phyloP scores from a whole-genome alignment of 169 alveolate genomes.

The Toxoplasma gondii region DNA sequence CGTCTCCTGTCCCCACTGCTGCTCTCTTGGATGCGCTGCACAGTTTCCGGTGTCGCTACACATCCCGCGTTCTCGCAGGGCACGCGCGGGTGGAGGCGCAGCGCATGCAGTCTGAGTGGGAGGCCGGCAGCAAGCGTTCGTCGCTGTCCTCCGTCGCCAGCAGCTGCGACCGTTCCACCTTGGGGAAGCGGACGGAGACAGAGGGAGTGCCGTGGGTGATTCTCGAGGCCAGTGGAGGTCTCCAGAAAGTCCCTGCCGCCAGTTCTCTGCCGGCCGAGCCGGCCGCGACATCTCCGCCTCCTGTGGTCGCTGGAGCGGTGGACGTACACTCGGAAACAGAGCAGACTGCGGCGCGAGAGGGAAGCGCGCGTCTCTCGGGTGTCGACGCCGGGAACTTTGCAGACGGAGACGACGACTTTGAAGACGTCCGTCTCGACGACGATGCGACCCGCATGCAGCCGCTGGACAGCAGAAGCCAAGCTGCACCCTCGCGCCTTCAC shows the following conservation, averaged over 20 bases:
- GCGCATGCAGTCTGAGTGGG: neutral
- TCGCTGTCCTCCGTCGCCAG: neutral
- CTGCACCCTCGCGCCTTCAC: too few relatives aligned
- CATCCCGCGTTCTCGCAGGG: neutral
- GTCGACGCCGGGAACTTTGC: neutral
- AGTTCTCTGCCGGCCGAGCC: neutral
- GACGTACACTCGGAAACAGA: neutral
- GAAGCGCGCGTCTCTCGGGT: neutral
- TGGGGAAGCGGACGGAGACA: neutral
- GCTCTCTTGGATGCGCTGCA: slow-evolving; percentile 22
- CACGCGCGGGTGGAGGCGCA: neutral
- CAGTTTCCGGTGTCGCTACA: slow-evolving; percentile 5
- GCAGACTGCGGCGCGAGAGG: neutral
- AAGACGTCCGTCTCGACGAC: neutral
- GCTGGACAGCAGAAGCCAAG: neutral
- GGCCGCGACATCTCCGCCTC: neutral
- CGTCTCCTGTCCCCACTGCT: neutral
- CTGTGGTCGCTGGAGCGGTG: neutral
- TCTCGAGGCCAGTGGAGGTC: neutral
- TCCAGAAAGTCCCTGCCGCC: neutral
- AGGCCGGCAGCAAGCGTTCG: neutral
- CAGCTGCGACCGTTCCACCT: neutral
- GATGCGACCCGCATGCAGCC: neutral
- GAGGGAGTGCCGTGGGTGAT: neutral
- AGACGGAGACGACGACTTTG: neutral